phyloP scores from a whole-genome alignment of 2,329 filamentous ascomycete genomes.

The Diplodia corticola region DNA sequence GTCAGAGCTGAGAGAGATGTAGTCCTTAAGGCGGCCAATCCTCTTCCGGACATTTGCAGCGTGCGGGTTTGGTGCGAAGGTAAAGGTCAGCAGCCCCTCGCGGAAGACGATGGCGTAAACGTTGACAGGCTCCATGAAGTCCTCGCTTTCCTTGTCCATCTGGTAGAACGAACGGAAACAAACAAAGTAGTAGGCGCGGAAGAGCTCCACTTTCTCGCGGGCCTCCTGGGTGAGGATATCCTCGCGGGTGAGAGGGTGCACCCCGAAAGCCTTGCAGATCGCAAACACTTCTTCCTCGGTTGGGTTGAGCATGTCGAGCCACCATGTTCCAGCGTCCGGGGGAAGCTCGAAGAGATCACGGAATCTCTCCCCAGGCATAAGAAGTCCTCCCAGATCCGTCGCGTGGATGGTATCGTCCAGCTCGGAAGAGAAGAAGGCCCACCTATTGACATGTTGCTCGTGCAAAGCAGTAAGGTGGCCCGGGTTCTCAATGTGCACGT shows the following conservation, averaged over 20 bases:
- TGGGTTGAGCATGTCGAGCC: constrained; percentile 91
- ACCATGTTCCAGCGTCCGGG: constrained; percentile 85
- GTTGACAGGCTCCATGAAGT: constrained; percentile 92
- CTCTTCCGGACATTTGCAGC: constrained; percentile 85
- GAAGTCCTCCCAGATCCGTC: constrained; percentile 79
- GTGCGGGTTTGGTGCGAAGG: constrained; percentile 83
- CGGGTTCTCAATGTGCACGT: constrained; percentile 35
- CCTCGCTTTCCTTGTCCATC: constrained; percentile 72
- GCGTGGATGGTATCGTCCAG: constrained; percentile 93
- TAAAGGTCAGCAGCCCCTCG: constrained; percentile 92
- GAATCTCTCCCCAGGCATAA: constrained; percentile 86
- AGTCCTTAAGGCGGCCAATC: constrained; percentile 90
- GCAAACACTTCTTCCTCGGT: constrained; percentile 84
- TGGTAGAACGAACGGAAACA: constrained; percentile 94
- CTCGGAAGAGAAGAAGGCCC: constrained; percentile 96
- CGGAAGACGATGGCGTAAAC: constrained; percentile 97
- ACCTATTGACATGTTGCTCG: constrained; percentile 69
- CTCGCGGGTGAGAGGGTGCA: constrained; percentile 93
- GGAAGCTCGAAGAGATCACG: constrained; percentile 79
- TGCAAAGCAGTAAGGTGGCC: constrained; percentile 35
- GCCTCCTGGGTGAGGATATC: constrained; percentile 95
- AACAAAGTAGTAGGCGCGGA: constrained; percentile 96
- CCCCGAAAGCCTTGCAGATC: constrained; percentile 90
- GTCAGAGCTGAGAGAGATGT: constrained; percentile 89
- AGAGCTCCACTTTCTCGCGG: constrained; percentile 97